Evolutionary conservation across 805 yeast genomes (phyloP).

Genomic region (Ogataea paraovalis): DNA sequence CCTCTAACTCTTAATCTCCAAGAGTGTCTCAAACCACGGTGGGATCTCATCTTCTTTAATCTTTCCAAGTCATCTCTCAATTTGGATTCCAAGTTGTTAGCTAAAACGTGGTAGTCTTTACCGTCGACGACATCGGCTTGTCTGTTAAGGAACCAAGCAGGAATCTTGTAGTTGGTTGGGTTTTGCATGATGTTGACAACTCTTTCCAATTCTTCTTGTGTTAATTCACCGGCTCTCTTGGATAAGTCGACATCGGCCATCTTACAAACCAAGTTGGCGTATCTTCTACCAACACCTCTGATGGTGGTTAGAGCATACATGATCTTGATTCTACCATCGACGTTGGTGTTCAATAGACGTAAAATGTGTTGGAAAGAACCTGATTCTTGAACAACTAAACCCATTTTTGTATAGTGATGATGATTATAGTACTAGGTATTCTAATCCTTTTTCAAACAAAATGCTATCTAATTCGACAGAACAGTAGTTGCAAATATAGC

Average conservation of each 20-base stretch:
- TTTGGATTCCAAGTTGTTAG: conserved; percentile 98
- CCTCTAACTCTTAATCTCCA: conserved; percentile 99
- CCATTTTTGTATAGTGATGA: conserved; percentile 19
- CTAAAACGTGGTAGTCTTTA: conserved; percentile 98
- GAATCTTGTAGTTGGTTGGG: conserved; percentile 99
- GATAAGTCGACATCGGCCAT: conserved; percentile 98
- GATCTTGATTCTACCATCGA: conserved; percentile 99
- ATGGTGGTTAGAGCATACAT: conserved; percentile 99
- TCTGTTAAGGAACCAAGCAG: conserved; percentile 99
- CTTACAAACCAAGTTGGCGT: conserved; percentile 99
- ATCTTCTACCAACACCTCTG: conserved; percentile 99
- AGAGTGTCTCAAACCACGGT: conserved; percentile 99
- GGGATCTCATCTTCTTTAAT: conserved; percentile 99
- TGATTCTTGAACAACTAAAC: conserved; percentile 89
- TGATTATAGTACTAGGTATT: conserved; percentile 3
- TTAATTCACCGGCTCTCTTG: conserved; percentile 99
- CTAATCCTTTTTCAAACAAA: too few relatives aligned
- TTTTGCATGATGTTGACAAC: conserved; percentile 99
- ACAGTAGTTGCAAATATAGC: too few relatives aligned
- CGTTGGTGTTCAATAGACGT: conserved; percentile 99
- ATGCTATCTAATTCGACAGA: too few relatives aligned
- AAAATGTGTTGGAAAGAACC: conserved; percentile 99
- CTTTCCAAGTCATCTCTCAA: conserved; percentile 99
- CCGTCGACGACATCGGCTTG: conserved; percentile 98
- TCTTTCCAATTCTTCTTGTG: conserved; percentile 99